These are phyloP conservation scores for Apium graveolens DNA, from an alignment of 129 eudicot genomes.

Conservation along the genomic window DNA sequence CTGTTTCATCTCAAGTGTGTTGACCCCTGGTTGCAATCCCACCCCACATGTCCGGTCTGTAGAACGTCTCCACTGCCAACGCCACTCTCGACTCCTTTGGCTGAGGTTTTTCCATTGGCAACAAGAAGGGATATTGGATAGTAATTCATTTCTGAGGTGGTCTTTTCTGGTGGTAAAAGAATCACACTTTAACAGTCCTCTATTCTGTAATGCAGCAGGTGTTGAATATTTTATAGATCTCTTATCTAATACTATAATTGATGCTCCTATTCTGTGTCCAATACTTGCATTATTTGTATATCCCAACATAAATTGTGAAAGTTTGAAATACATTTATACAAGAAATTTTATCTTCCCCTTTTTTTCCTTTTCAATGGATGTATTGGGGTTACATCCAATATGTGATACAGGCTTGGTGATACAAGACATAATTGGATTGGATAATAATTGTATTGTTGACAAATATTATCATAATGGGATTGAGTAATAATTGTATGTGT, in stretches of 20 bases:
- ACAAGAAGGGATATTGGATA: slow-evolving; percentile 10
- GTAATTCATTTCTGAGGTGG: not conserved
- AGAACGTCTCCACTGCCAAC: slow-evolving; percentile 8
- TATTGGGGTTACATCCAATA: too few species aligned
- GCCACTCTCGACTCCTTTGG: slow-evolving; percentile 4
- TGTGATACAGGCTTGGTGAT: too few species aligned
- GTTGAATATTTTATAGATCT: not conserved
- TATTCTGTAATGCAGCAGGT: not conserved
- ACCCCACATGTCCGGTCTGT: slow-evolving; percentile 24
- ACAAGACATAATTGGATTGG: too few species aligned
- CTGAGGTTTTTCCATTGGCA: slow-evolving; percentile 7
- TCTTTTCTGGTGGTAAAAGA: not conserved
- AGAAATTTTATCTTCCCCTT: not conserved
- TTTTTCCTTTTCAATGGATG: too few species aligned
- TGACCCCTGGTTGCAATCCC: slow-evolving; percentile 21
- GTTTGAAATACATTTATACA: not conserved
- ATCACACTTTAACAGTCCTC: not conserved
- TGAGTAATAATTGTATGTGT: too few species aligned
- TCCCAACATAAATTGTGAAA: not conserved
- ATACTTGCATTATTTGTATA: not conserved
- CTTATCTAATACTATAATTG: not conserved
- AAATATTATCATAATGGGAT: too few species aligned
- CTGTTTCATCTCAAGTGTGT: slow-evolving; percentile 19
- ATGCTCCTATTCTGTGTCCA: not conserved
- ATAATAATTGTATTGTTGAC: too few species aligned